Base-by-base conservation (phyloP, 768 basidiomycete genomes). In the Boletus speciosus region DNA sequence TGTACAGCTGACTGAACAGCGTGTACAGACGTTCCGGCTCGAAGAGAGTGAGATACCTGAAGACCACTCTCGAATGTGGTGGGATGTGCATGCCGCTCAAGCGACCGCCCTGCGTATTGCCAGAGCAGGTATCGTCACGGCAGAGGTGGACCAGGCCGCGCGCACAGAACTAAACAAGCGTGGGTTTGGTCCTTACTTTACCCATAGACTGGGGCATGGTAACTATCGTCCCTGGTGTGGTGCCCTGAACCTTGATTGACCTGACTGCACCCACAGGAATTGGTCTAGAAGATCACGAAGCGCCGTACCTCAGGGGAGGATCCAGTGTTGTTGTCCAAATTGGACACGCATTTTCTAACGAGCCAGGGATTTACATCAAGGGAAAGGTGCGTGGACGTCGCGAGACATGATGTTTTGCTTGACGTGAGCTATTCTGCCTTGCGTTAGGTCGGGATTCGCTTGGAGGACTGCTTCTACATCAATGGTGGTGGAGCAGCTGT, bases 391-490 rank as follows among this genome's bases (percentile, higher is more conserved):
- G 73, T 62, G n/a, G 38, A 16, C 35, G 31, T 47, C 40, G 41
- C 38, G 21, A 40, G 29, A 34, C 40, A 31, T 35, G 32, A 27
- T 46, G 35, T 36, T 19, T 2, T 38, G 29, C 6, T 19, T 54
- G 40, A 25, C 29, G 46, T 29, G n/a, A 62, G 41, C 44, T 60
- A 47, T 56, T 44, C 55, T 55, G 42, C 21, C 45, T 57, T 50
- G 49, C 47, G 53, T 61, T 52, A 87, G 85, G 77, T 90, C 27
- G 91, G 92, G 2, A 79, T 93, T 16, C 80, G 91, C 41, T 70
- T 95, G 49, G 91, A 94, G 66, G 93, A 94, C 62, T 93, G 91
- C 63, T 86, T 90, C 63, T 85, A 80, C 61, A 78, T 93, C 52
- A 66, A 78, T 51, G 73, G 77, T 9, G 62, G 70, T n/a, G 87